Conservation (phyloP, 441 rosid species). For the Euphorbia schlechtendalii region DNA sequence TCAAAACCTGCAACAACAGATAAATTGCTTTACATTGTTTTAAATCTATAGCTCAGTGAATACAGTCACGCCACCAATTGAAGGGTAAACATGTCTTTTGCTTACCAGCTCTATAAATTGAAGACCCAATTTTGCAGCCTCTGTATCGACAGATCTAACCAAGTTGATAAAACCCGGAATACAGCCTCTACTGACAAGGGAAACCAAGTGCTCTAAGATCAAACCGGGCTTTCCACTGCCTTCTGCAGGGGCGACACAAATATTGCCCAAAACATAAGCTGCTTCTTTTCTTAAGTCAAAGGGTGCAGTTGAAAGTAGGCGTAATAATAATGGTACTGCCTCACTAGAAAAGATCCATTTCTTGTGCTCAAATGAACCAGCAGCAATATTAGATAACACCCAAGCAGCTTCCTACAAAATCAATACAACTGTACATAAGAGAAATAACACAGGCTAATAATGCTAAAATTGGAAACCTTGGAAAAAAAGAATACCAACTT, state of each 20-base stretch:
- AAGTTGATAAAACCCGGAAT: constrained; percentile 75
- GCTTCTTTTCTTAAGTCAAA: constrained; percentile 88
- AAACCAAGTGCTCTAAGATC: constrained; percentile 62
- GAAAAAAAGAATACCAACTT: constrained; percentile 17
- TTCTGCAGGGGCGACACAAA: constrained; percentile 71
- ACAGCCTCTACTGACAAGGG: constrained; percentile 69
- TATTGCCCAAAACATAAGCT: constrained; percentile 86
- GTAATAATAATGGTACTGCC: constrained; percentile 56
- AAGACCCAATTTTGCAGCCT: constrained; percentile 88
- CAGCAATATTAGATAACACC: constrained; percentile 96
- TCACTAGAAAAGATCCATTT: constrained; percentile 59
- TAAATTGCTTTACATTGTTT: too few species aligned
- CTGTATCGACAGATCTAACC: constrained; percentile 75
- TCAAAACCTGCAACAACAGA: constrained; percentile 58
- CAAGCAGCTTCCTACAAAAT: constrained; percentile 81
- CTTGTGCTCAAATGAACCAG: constrained; percentile 86
- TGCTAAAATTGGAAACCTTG: background rate
- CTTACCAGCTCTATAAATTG: constrained; percentile 95
- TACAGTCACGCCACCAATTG: too few species aligned
- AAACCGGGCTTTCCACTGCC: constrained; percentile 57
- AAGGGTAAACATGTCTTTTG: constrained; percentile 11
- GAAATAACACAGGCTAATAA: constrained; percentile 1
- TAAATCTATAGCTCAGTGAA: too few species aligned
- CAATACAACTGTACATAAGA: constrained; percentile 10
- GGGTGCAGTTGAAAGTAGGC: constrained; percentile 66